Base-by-base conservation (phyloP, 306 rosid genomes). In the Begonia loranthoides region DNA sequence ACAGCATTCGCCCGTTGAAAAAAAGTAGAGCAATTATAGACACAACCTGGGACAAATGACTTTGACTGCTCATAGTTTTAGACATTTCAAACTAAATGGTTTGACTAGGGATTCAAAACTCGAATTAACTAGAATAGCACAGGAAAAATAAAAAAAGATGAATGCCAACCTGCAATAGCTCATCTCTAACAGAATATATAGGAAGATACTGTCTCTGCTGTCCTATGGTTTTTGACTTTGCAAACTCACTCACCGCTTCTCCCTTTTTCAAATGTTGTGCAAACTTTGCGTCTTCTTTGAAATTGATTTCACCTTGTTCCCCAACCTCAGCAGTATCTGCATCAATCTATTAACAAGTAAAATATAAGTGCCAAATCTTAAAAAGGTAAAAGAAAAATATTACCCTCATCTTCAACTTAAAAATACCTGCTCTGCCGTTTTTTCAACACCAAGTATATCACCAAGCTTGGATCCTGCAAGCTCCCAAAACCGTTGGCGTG, bases 401-500 rank as follows among this genome's bases (percentile, higher is more conserved):
- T 49, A 75, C 43, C 50, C 48, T 59, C 45, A 52, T 50, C 17
- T 59, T 45, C 56, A 28, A 56, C 56, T 40, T 28, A 52, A 56
- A 56, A 51, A 58, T 67, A 86, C 95, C 94, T 90, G 97, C 62
- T 90, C 97, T 5, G 90, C 97, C 6, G 94, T 64, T 71, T 90
- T 90, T 54, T 85, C 95, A 63, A 90, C 94, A 41, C 95, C 95
- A 15, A 90, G 90, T 40, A 90, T 90, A 64, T 90, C 85, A 59
- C 97, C 97, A 62, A 90, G 95, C 73, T 80, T 90, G 48, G 97
- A 90, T 65, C 97, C 97, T 19, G 97, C 97, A 60, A 90, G 95
- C 79, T 90, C 97, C 97, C 97, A 90, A 73, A 90, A 90, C 49
- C 95, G 95, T 66, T 90, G 97, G 45, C 95, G 97, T 64, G 97